Base-by-base conservation (phyloP, 179 eudicot species). In the Kewa caespitosa region DNA sequence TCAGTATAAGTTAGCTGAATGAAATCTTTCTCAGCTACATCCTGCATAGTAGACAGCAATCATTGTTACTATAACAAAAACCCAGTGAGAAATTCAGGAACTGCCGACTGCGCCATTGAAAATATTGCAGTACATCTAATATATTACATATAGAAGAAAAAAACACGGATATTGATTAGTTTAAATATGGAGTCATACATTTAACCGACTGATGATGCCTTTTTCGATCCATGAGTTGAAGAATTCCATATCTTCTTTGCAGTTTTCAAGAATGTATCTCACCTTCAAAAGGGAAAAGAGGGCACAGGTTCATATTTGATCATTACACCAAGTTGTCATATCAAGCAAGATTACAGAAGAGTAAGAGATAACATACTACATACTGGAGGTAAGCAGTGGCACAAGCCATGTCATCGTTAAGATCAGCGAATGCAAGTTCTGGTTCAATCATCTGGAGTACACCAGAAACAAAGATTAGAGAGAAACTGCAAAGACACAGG, bases 311-410 rank as follows among this genome's bases (percentile, higher is more conserved):
- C 67, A 78, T 46, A 46, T 38, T 42, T 67, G 36, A 67, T 37
- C 59, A 67, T 22, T 39, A 73, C 67, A 78, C 60, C 70, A 74
- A 33, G 50, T 33, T 36, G 39, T 31, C 36, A 37, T 48, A 54
- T 27, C 42, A 57, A 78, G 60, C 69, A 42, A 38, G 52, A 78
- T 46, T 38, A 66, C 64, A 78, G 89, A 81, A 79, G 84, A 74
- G 87, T 76, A 78, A 81, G 86, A 91, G 86, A 91, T 85, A 84
- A 93, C 97, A 80, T 95, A 95, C 99, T 90, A 95, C 99, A 81
- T 95, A 92, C 98, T 94, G 97, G 91, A 92, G 95, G 87, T 94
- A 94, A 84, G 97, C 96, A 80, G 93, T 90, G 55, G 97, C 99
- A 86, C 99, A 95, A 55, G 99, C 99, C 99, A 95, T 95, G 89